phyloP scores from a whole-genome alignment of 495 filamentous ascomycete genomes.

The Neurospora sp. region DNA sequence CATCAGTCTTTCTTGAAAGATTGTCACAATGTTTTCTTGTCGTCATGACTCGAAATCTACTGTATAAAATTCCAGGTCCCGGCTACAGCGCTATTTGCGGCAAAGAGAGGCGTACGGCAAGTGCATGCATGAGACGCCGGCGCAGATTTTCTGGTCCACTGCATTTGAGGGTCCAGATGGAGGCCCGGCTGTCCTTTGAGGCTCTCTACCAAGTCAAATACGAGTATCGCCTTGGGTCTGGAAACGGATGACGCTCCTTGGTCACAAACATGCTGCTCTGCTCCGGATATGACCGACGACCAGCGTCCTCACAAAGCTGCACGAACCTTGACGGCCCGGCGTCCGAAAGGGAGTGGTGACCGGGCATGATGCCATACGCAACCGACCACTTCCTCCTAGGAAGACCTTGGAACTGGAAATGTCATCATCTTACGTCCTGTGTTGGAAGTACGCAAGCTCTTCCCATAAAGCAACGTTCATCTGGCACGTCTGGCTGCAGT shows the following conservation, averaged over 20 bases:
- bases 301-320: neutral
- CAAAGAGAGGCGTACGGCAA: neutral
- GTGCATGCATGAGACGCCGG: neutral
- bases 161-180: neutral
- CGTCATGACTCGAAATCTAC: neutral
- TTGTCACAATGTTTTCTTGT: neutral
- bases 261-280: neutral
- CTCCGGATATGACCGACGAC: neutral
- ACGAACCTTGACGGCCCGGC: neutral
- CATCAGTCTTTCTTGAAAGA: neutral
- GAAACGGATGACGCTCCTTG: neutral
- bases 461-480: neutral
- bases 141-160: neutral
- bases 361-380: neutral
- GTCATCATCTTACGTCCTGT: neutral
- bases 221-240: neutral
- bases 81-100: neutral
- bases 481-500: neutral
- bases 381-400: neutral
- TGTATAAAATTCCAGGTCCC: neutral
- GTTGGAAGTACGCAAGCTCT: neutral
- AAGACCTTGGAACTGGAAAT: neutral
- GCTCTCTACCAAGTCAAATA: neutral
- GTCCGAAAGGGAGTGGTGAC: neutral
- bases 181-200: neutral